Percentiles rank a stretch among this genome's conserved stretches.
Evolutionary conservation across 2,329 filamentous ascomycete species (phyloP).

Genomic region (Tolypocladium amazonense): DNA sequence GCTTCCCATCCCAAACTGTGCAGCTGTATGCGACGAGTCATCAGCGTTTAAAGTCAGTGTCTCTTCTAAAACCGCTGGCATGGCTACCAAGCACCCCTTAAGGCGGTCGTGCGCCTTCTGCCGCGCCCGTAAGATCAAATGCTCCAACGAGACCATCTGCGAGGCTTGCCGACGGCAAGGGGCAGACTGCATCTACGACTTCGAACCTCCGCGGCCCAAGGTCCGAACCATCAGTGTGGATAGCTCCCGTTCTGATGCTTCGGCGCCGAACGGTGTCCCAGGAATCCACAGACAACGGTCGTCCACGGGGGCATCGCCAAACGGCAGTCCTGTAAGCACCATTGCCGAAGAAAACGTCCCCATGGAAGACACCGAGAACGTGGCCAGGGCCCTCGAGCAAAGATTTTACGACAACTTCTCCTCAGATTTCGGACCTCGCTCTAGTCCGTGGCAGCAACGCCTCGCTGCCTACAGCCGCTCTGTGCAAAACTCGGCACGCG

Average conservation of each 20-base stretch:
- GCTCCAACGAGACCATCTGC: conserved; percentile 26
- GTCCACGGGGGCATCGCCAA: conserved; percentile 12
- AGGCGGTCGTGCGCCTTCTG: conserved; percentile 25
- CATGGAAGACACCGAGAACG: conserved; percentile 11
- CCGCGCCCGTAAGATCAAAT: conserved; percentile 27
- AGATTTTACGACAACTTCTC: conserved; percentile 18
- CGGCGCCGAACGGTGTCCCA: conserved; percentile 6
- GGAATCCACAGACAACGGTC: conserved; percentile 14
- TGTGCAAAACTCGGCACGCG: conserved; percentile 2
- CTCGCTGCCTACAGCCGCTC: conserved; percentile 9
- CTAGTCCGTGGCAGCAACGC: conserved; percentile 11
- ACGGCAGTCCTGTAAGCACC: conserved; percentile 11
- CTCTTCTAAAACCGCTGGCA: conserved; percentile 4
- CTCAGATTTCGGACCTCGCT: conserved; percentile 5
- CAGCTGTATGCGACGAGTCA: background rate
- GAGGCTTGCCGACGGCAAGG: conserved; percentile 24
- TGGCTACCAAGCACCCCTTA: conserved; percentile 20
- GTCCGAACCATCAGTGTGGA: conserved; percentile 16
- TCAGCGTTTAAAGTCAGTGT: background rate
- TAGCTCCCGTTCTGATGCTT: conserved; percentile 8
- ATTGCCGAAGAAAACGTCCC: conserved; percentile 10
- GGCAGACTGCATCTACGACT: conserved; percentile 27
- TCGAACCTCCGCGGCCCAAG: conserved; percentile 20
- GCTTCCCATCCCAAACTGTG: background rate
- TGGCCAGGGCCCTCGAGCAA: conserved; percentile 18